Base-by-base conservation (phyloP, 192 early-diverging fungal genomes). In the Globomyces pollinis-pini region DNA sequence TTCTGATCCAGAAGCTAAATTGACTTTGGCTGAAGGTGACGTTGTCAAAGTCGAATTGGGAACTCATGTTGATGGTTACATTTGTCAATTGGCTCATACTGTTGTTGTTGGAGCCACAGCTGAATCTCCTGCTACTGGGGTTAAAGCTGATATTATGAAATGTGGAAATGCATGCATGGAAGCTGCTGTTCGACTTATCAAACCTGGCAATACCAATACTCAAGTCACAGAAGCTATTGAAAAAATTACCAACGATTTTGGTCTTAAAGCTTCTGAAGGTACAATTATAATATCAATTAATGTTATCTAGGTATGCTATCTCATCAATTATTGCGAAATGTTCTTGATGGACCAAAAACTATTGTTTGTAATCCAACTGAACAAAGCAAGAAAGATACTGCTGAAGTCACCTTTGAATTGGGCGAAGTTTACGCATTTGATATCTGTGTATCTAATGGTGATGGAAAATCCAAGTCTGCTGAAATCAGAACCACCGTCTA, bases 391-490 rank as follows among this genome's bases (percentile, higher is more conserved):
- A 79, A 83, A 63, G 84, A 88, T 43, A 82, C 85, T 62, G 70
- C 87, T 57, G 39, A 38, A 11, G 31, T 18, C 21, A 63, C 67
- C 18, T 35, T 65, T 53, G 79, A 76, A 30, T 88, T 90, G 55
- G 88, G 90, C 53, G 88, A 98, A 73, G 93, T 93, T n/a, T 98
- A 93, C 73, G 74, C 84, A 42, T 73, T 98, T 18, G 91, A 95
- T 62, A 85, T 98, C 43, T 84, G 89, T 42, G 69, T 98, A 51
- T 89, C 90, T 38, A 81, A 86, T 21, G 93, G 91, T 34, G 91
- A 92, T 31, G 94, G 93, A 53, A 91, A 90, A 71, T 78, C 86
- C 61, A 78, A 80, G 62, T 69, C 75, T 56, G 74, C 75, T 42
- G 74, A 81, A 18, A 64, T 78, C 29, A 87, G 94, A 62, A 93